Percentiles rank a stretch among this genome's conserved stretches.
Evolutionary conservation across 305 asterid species (phyloP).

Genomic region (Fraxinus angustifolia): DNA sequence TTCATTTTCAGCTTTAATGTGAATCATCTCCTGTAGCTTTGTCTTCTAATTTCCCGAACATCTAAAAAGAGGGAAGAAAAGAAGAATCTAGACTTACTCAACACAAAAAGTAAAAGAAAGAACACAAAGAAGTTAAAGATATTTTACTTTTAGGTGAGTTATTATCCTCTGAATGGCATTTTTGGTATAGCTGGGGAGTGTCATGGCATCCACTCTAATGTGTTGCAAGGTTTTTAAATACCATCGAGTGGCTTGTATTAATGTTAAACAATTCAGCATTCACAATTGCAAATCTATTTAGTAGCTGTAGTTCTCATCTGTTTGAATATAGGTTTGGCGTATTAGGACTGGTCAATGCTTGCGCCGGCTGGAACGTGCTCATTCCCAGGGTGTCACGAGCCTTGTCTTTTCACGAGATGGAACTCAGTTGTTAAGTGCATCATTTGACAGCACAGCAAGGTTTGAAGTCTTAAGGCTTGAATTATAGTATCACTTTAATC

Average conservation of each 20-base stretch:
- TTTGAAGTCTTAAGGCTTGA: constrained; percentile 20
- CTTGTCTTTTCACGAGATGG: constrained; percentile 94
- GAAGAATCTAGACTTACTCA: background rate
- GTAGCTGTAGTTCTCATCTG: background rate
- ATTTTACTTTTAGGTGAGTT: background rate
- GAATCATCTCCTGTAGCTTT: constrained; percentile 5
- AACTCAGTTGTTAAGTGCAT: constrained; percentile 81
- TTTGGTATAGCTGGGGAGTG: background rate
- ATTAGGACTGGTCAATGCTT: constrained; percentile 94
- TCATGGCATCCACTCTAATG: background rate
- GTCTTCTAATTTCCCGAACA: background rate
- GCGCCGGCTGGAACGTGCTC: constrained; percentile 97
- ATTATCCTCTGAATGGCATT: background rate
- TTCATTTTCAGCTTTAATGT: constrained; percentile 6
- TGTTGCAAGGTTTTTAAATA: background rate
- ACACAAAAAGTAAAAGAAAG: background rate
- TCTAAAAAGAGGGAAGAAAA: background rate
- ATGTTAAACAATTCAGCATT: background rate
- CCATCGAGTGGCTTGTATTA: constrained; percentile 3
- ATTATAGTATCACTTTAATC: background rate
- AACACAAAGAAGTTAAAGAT: background rate
- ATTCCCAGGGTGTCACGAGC: constrained; percentile 93
- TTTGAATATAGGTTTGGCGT: constrained; percentile 79
- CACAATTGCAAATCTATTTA: background rate
- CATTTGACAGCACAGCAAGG: constrained; percentile 98